phyloP scores from a whole-genome alignment of 768 basidiomycete species.

The Rubroboletus satanas region DNA sequence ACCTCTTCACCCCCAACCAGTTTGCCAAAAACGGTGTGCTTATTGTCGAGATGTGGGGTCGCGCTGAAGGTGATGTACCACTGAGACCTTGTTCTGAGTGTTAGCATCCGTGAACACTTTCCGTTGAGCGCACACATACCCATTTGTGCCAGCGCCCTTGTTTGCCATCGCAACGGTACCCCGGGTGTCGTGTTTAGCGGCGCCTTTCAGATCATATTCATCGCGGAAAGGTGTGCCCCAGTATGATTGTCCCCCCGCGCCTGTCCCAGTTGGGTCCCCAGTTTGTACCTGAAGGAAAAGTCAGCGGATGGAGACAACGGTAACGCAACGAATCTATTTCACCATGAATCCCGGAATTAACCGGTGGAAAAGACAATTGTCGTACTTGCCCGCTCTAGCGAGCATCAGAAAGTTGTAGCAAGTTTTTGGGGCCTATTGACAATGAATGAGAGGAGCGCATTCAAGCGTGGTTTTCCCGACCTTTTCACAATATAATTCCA shows the following conservation, averaged over 20 bases:
- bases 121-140: conserved; percentile 37
- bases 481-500: conserved; percentile 88
- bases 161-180: conserved; percentile 95
- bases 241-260: conserved; percentile 84
- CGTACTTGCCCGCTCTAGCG: conserved; percentile 86
- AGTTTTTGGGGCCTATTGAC: conserved; percentile 84
- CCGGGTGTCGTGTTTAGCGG: conserved; percentile 80
- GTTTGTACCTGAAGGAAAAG: conserved; percentile 76
- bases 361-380: conserved; percentile 86
- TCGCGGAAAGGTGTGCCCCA: conserved; percentile 98
- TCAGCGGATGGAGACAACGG: background rate
- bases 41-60: conserved; percentile 82
- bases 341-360: conserved; percentile 96
- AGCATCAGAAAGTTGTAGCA: conserved; percentile 98
- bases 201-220: conserved; percentile 84
- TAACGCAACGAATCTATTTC: conserved; percentile 12
- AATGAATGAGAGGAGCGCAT: background rate
- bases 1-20: conserved; percentile 95
- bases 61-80: conserved; percentile 90
- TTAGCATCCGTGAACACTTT: background rate
- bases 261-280: conserved; percentile 95
- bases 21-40: conserved; percentile 96
- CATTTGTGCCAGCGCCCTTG: conserved; percentile 86
- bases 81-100: conserved; percentile 60
- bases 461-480: conserved; percentile 32